Percentiles rank a stretch among this genome's conserved stretches.
These are phyloP conservation scores for Aureobasidium zeae DNA, from an alignment of 2,329 filamentous ascomycete species.

Conservation along the genomic window DNA sequence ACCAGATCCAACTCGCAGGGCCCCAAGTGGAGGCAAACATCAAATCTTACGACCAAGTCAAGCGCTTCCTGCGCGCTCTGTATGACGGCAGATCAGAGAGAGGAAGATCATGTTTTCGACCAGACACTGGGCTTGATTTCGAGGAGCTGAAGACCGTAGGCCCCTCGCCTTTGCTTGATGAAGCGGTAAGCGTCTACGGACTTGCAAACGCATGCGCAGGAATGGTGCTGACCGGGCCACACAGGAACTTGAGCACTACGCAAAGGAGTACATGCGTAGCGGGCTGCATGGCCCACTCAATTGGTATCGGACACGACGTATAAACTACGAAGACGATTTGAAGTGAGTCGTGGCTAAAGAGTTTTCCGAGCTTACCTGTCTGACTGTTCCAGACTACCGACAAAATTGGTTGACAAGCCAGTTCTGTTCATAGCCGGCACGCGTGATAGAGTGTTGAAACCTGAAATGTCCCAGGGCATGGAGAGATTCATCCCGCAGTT, in stretches of 20 bases:
- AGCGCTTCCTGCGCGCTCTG: constrained; percentile 60
- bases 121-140: constrained; percentile 53
- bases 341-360: constrained; percentile 24
- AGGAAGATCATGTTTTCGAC: constrained; percentile 50
- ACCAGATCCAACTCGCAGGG: constrained; percentile 72
- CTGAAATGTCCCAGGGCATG: constrained; percentile 64
- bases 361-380: too few relatives aligned
- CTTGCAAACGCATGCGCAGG: neutral
- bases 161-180: constrained; percentile 50
- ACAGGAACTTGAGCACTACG: constrained; percentile 67
- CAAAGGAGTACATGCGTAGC: constrained; percentile 57
- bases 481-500: constrained; percentile 55
- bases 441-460: constrained; percentile 62
- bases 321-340: constrained; percentile 70
- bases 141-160: constrained; percentile 52
- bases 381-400: constrained; percentile 24
- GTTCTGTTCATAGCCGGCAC: constrained; percentile 66
- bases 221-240: neutral
- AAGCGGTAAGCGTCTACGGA: constrained; percentile 47
- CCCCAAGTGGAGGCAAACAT: constrained; percentile 43
- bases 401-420: constrained; percentile 42
- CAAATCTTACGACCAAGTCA: constrained; percentile 43
- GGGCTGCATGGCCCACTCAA: constrained; percentile 73
- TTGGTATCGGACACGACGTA: constrained; percentile 70
- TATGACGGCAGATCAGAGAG: constrained; percentile 57